These are phyloP conservation scores for Pulicaria dysenterica DNA, from an alignment of 129 eudicot species.

Conservation along the genomic window DNA sequence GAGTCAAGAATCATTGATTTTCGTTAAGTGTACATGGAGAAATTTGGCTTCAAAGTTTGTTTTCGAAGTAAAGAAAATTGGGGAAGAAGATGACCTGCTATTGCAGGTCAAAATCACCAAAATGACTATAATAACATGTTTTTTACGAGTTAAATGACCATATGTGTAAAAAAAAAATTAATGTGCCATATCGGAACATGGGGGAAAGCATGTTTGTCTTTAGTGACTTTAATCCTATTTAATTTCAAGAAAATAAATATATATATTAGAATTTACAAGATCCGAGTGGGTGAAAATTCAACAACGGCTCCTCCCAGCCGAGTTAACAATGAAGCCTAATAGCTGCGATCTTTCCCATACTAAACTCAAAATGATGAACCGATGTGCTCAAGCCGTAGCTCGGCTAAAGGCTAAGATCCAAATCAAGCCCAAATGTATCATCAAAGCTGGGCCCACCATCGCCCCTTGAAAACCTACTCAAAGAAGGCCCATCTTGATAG, in stretches of 20 bases:
- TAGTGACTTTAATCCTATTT: too few relatives aligned
- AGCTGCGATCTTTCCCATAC: neutral
- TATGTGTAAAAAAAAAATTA: too few relatives aligned
- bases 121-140: too few relatives aligned
- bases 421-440: constrained; percentile 74
- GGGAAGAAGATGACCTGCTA: too few relatives aligned
- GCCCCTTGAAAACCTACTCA: constrained; percentile 61
- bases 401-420: constrained; percentile 80
- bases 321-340: constrained; percentile 35
- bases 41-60: too few relatives aligned
- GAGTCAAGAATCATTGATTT: too few relatives aligned
- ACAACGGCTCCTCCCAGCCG: constrained; percentile 41
- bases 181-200: too few relatives aligned
- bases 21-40: too few relatives aligned
- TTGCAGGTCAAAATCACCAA: too few relatives aligned
- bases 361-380: constrained; percentile 8
- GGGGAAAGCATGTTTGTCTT: too few relatives aligned
- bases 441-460: constrained; percentile 75
- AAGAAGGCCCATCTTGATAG: constrained; percentile 62
- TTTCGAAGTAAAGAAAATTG: too few relatives aligned
- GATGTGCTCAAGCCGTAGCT: constrained; percentile 42
- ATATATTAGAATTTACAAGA: constrained; percentile 64
- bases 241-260: constrained; percentile 44
- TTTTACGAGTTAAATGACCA: too few relatives aligned
- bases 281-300: constrained; percentile 38